Percentiles rank a stretch among this genome's conserved stretches.
phyloP scores from a whole-genome alignment of 2,329 filamentous ascomycete genomes.

The Cladosporium sp. region DNA sequence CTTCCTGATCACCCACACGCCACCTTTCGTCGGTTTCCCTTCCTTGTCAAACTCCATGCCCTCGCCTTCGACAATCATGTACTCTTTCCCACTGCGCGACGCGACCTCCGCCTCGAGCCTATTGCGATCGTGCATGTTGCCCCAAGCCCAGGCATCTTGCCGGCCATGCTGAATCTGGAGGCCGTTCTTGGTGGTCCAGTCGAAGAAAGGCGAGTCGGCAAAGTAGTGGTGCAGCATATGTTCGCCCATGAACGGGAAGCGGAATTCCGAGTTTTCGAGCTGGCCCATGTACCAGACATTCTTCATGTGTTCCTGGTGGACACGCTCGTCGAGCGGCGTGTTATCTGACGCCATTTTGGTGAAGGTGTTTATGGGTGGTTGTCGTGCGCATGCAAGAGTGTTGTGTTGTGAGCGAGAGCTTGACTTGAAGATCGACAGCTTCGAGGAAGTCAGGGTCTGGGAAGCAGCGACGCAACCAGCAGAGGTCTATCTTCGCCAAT shows the following conservation, averaged over 20 bases:
- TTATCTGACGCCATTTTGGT: conserved; percentile 27
- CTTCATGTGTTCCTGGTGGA: conserved; percentile 23
- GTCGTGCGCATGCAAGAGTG: not conserved
- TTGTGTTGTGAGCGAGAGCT: conserved; percentile 1
- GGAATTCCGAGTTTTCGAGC: conserved; percentile 23
- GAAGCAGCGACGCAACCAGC: not conserved
- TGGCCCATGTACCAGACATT: conserved; percentile 36
- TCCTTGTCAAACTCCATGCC: conserved; percentile 21
- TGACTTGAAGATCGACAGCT: not conserved
- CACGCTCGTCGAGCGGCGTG: conserved; percentile 33
- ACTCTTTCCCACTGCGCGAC: conserved; percentile 60
- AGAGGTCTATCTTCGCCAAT: not conserved
- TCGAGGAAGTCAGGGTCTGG: not conserved
- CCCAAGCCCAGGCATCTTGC: conserved; percentile 51
- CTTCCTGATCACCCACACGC: conserved; percentile 36
- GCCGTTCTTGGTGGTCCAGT: conserved; percentile 62
- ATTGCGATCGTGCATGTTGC: conserved; percentile 57
- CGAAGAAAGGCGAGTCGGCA: conserved; percentile 64
- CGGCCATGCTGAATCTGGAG: conserved; percentile 56
- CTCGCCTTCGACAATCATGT: conserved; percentile 51
- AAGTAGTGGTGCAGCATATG: conserved; percentile 61
- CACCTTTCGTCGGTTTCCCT: conserved; percentile 57
- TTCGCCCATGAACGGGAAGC: conserved; percentile 40
- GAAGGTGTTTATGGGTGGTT: not conserved
- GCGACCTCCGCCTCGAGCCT: conserved; percentile 58